Base-by-base conservation (phyloP, 768 basidiomycete species). In the Leccinum subgranulosum region DNA sequence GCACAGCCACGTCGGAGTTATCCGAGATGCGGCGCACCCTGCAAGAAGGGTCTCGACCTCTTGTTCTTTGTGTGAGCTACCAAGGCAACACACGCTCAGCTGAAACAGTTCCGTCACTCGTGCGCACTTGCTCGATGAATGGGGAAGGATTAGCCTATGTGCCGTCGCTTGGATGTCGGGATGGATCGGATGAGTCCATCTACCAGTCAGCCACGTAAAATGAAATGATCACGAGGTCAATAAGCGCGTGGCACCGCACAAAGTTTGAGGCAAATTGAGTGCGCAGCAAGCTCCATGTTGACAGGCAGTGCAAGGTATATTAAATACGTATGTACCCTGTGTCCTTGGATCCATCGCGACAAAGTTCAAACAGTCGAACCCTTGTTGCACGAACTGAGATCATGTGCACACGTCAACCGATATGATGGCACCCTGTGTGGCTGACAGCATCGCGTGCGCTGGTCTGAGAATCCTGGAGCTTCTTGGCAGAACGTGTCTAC, bases 391-490 rank as follows among this genome's bases (percentile, higher is more conserved):
- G 29, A 56, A 36, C 28, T 34, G 54, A 39, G 56, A 25, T 41
- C 17, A 10, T 56, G 54, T 17, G 29, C 27, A 27, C 46, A 23
- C 19, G 57, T 54, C 53, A 53, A 29, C 25, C 39, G 11, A 50
- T 51, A 29, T 25, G 21, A 31, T 23, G 23, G 23, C 25, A 47
- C 55, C 55, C 55, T 57, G 33, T 56, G 55, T 57, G 56, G 56
- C 45, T 58, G 56, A 57, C 56, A 57, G n/a, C 55, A 21, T 28
- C 43, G 43, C 21, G 23, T 47, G n/a, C 46, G 23, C 23, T 47
- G 23, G 23, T 6, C 31, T 50, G 50, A 25, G 36, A 55, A 39
- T 45, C 31, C n/a, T 29, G 3, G 21, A 29, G 46, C 46, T 17
- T 47, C 15, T 17, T 47, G 34, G 36, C 41, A 36, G 52, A 55